phyloP scores from a whole-genome alignment of 1,284 basidiomycete genomes.

The Cutaneotrichosporon mucoides region DNA sequence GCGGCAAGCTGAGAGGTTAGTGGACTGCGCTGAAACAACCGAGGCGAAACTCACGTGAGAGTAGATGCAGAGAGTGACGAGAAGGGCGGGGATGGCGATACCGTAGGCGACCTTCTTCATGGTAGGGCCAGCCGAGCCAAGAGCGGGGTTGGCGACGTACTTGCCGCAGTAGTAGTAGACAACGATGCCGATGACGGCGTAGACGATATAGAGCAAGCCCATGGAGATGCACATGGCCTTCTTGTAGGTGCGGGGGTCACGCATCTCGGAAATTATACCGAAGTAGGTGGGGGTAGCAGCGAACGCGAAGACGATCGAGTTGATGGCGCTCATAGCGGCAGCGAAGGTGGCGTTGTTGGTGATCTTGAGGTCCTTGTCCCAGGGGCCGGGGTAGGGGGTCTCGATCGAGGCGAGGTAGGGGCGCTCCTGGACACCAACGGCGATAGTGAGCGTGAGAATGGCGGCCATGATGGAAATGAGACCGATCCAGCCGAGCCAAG shows the following conservation, averaged over 20 bases:
- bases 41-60: conserved; percentile 17
- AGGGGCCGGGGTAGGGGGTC: conserved; percentile 9
- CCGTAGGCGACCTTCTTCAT: conserved; percentile 49
- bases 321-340: conserved; percentile 40
- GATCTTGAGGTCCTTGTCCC: conserved; percentile 26
- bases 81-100: conserved; percentile 44
- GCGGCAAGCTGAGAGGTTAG: conserved; percentile 43
- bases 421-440: conserved; percentile 46
- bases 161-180: conserved; percentile 40
- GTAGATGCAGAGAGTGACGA: conserved; percentile 24
- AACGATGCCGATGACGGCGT: conserved; percentile 31
- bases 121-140: conserved; percentile 42
- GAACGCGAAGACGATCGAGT: conserved; percentile 42
- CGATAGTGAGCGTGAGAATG: conserved; percentile 44
- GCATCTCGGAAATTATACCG: conserved; percentile 32
- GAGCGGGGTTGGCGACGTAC: conserved; percentile 44
- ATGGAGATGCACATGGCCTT: conserved; percentile 28
- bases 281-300: conserved; percentile 28
- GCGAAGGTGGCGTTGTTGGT: conserved; percentile 33
- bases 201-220: conserved; percentile 34
- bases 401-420: conserved; percentile 17
- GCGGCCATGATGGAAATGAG: conserved; percentile 35
- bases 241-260: conserved; percentile 30
- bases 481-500: conserved; percentile 45
- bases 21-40: too few species aligned